Base-by-base conservation (phyloP, 164 flowering plant genomes). In the Aristolochia fimbriata region DNA sequence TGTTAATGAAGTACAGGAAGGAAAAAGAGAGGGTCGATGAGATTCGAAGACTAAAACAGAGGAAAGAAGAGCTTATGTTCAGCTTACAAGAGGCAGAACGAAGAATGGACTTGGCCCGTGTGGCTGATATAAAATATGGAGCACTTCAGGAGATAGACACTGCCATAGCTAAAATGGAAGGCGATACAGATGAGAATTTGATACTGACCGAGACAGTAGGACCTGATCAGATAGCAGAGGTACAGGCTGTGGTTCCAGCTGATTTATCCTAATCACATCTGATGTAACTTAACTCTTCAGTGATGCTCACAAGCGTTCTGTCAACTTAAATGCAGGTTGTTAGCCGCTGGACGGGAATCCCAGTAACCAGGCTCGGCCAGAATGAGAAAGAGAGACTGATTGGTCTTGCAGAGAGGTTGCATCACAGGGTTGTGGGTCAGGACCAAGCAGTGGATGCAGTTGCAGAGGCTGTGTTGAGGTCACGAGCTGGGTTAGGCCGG, bases 321-420 rank as follows among this genome's bases (percentile, higher is more conserved):
- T 27, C 22, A 21, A 47, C 19, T 13, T 8, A 24, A 17, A 12
- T 41, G 15, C 24, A 66, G 69, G 95, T 91, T 19, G 98, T 86
- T 45, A 83, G 95, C 64, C 88, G 95, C 0, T 91, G 98, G 98
- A 91, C 95, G 43, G 96, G 95, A 16, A 83, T 91, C 16, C 92
- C 98, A 3, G 96, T 88, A 21, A 83, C 96, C 0, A 73, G 92
- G 64, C 86, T 91, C 17, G 95, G 95, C 15, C 85, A 81, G 55
- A 81, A 83, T 67, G 96, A 91, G 54, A 88, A 83, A 61, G 85
- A 79, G 43, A 82, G 87, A 68, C 51, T 88, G 54, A 79, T 88
- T 56, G 91, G 94, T 8, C 81, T 91, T n/a, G 90, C 77, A 25
- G 97, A 86, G 11, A 76, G 90, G 73, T 58, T 91, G 70, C 96